A percentile compares a stretch with the other conserved stretches of the same genome.
phyloP scores from a whole-genome alignment of 345 rosid species.

The Durio zibethinus region DNA sequence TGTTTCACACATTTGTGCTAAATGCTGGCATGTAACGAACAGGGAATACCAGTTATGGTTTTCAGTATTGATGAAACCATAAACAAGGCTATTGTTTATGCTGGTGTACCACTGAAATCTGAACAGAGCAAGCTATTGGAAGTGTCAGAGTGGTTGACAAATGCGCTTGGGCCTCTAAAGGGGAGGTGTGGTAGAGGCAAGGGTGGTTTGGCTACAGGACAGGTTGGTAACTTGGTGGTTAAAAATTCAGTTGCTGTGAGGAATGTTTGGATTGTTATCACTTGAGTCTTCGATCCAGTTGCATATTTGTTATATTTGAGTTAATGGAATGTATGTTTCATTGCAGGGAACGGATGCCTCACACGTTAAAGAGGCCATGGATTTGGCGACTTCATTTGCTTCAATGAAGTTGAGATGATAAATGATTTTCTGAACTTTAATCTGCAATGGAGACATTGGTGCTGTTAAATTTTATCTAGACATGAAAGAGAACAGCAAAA shows the following conservation, averaged over 20 bases:
- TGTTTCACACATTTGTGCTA: not conserved
- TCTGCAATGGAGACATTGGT: not conserved
- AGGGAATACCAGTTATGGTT: slow-evolving; percentile 85
- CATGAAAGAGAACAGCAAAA: not conserved
- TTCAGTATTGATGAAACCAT: slow-evolving; percentile 78
- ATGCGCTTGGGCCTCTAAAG: slow-evolving; percentile 74
- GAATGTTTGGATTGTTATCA: not conserved
- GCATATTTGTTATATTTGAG: not conserved
- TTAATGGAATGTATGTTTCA: not conserved
- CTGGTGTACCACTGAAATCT: slow-evolving; percentile 75
- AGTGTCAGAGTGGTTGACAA: slow-evolving; percentile 82
- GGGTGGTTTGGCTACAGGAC: slow-evolving; percentile 88
- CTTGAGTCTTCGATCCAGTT: not conserved
- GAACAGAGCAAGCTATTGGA: slow-evolving; percentile 57
- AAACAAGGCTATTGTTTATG: slow-evolving; percentile 88
- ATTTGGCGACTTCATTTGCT: slow-evolving; percentile 65
- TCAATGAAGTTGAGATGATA: slow-evolving; percentile 67
- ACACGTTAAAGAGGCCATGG: slow-evolving; percentile 61
- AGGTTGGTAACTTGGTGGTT: slow-evolving; percentile 43
- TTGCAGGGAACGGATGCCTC: slow-evolving; percentile 83
- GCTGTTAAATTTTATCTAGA: not conserved
- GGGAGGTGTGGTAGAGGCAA: slow-evolving; percentile 93
- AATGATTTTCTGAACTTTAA: not conserved
- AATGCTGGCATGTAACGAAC: slow-evolving; percentile 17
- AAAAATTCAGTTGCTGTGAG: not conserved